Conservation (phyloP, 2,329 filamentous ascomycete genomes). For the Fonsecaea monophora region DNA sequence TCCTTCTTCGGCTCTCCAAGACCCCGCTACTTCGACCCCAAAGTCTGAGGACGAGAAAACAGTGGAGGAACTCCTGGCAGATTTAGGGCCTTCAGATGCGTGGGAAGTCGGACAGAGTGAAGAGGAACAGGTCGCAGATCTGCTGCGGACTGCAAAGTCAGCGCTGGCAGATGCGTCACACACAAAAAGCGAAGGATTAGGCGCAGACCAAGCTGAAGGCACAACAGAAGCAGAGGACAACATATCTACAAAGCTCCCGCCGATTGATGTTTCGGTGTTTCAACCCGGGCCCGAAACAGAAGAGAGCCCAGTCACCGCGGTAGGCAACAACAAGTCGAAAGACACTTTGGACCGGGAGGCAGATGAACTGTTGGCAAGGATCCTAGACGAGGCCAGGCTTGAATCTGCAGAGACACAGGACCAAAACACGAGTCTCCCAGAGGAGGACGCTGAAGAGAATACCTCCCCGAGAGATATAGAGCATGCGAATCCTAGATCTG, state of each 20-base stretch:
- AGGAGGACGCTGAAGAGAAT: slow-evolving; percentile 4
- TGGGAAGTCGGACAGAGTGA: slow-evolving; percentile 39
- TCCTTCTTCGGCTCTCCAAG: slow-evolving; percentile 7
- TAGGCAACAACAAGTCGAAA: slow-evolving; percentile 15
- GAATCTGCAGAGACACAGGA: slow-evolving; percentile 27
- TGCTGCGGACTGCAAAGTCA: slow-evolving; percentile 40
- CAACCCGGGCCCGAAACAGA: slow-evolving; percentile 30
- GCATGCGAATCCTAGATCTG: not conserved
- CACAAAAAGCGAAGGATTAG: slow-evolving; percentile 7
- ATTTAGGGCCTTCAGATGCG: slow-evolving; percentile 42
- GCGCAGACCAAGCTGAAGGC: slow-evolving; percentile 21
- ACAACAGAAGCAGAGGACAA: not conserved
- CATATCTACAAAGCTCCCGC: slow-evolving; percentile 17
- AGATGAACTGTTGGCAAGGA: slow-evolving; percentile 42
- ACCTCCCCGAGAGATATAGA: slow-evolving; percentile 5
- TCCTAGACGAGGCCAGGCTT: slow-evolving; percentile 42
- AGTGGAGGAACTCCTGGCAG: slow-evolving; percentile 44
- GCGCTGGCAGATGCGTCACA: slow-evolving; percentile 30
- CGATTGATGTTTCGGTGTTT: slow-evolving; percentile 38
- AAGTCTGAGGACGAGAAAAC: slow-evolving; percentile 40
- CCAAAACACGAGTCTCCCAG: slow-evolving; percentile 7
- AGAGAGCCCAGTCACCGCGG: slow-evolving; percentile 24
- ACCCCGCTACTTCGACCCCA: slow-evolving; percentile 13
- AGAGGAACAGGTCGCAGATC: slow-evolving; percentile 40
- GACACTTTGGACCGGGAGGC: slow-evolving; percentile 40